Evolutionary conservation across 345 rosid genomes (phyloP), one percentile per base, ranked within the genome.

Genomic region (Barbarea vulgaris): DNA sequence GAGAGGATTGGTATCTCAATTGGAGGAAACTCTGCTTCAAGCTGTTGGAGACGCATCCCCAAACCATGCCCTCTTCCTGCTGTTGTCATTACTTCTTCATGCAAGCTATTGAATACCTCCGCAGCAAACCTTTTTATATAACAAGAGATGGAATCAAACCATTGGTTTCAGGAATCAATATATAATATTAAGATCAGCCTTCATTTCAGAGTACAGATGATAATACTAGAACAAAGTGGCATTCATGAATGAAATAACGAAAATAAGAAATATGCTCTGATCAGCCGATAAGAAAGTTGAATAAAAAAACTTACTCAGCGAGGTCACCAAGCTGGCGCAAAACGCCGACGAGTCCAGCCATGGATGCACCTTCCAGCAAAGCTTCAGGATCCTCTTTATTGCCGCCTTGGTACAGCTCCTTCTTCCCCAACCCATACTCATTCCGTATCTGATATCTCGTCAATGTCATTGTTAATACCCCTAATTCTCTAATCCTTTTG

Each of bases 321-420:
- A 94, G 96, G 90, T 94, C 98, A 22, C 97, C 98, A 46, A 94
- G 97, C 87, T 94, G 98, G 80, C 98, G 97, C 73, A 94, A 76
- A 78, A 94, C 78, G 37, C 97, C 98, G 72, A 94, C 93, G 50
- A 94, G 97, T 37, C 91, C 98, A 61, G 97, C 91, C 98, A 91
- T 94, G 76, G 96, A 89, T 33, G 91, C 88, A 42, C 88, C 91
- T 80, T 94, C 96, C 7, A 91, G 82, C 27, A 94, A 83, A 69
- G 92, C 89, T 68, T 94, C 98, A 15, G 97, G 86, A 86, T 94
- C 98, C 74, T 90, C 96, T 64, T 73, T 87, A 52, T 85, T 82
- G 27, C 89, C 88, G 30, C 87, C 77, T 80, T 74, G 83, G 79
- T 87, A 87, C 30, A 90, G 79, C 78, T 88, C 91, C 62, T 96